A percentile compares a stretch with the other conserved stretches of the same genome.
Evolutionary conservation across 768 basidiomycete genomes (phyloP).

Genomic region (Russula virescens): DNA sequence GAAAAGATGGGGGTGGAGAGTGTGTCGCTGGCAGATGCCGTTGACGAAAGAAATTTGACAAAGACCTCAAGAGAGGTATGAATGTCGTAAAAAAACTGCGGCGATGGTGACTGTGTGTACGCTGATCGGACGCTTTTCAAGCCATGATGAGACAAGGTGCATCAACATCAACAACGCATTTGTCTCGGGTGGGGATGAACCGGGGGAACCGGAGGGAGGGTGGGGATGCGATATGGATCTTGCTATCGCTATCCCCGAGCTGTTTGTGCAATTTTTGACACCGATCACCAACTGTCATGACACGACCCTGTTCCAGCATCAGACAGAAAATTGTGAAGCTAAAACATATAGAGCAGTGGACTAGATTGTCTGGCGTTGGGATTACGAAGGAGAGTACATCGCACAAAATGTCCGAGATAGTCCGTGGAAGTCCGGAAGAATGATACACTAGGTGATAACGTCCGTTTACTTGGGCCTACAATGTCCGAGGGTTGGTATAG

Average conservation of each 20-base stretch:
- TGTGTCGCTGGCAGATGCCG: neutral
- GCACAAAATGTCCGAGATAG: conserved; percentile 15
- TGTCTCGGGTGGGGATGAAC: too few species aligned
- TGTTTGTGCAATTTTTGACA: neutral
- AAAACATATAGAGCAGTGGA: neutral
- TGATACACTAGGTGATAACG: conserved; percentile 12
- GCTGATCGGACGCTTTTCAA: conserved; percentile 11
- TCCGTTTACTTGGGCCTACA: conserved; percentile 16
- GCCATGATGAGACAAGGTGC: neutral
- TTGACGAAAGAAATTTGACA: too few species aligned
- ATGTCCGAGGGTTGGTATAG: conserved; percentile 16
- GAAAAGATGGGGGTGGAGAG: neutral
- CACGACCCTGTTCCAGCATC: neutral
- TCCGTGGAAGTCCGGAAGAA: conserved; percentile 1
- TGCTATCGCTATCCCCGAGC: neutral
- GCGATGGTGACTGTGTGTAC: neutral
- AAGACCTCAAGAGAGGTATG: too few species aligned
- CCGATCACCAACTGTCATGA: conserved; percentile 3
- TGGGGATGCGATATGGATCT: neutral
- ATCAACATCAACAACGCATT: neutral
- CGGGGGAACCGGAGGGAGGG: neutral
- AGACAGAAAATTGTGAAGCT: neutral
- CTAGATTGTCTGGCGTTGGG: neutral
- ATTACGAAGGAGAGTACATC: conserved; percentile 16
- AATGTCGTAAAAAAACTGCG: neutral